Conservation (phyloP, 768 basidiomycete species). For the Suillus fuscotomentosus region DNA sequence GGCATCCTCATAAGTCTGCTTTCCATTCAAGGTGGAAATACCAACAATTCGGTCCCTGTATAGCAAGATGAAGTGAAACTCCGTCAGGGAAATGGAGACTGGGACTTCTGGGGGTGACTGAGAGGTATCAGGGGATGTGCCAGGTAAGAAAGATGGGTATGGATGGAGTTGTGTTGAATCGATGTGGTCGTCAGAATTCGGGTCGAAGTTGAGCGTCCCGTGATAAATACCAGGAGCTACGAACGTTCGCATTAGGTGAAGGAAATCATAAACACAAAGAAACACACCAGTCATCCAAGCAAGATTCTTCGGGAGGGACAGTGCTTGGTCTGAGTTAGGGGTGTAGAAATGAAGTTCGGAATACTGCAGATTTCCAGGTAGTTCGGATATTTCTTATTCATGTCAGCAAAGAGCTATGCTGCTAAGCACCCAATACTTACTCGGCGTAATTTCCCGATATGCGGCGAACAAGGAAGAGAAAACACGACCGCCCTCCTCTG, state of each 20-base stretch:
- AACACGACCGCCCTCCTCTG: constrained; percentile 74
- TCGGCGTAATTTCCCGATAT: constrained; percentile 78
- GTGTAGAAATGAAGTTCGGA: constrained; percentile 85
- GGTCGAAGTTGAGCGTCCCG: constrained; percentile 70
- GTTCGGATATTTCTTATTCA: constrained; percentile 78
- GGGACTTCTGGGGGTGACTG: constrained; percentile 46
- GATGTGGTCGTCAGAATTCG: constrained; percentile 69
- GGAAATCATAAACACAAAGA: constrained; percentile 5
- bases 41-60: constrained; percentile 78
- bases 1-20: constrained; percentile 78
- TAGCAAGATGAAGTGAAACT: constrained; percentile 89
- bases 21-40: constrained; percentile 78
- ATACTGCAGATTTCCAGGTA: constrained; percentile 73
- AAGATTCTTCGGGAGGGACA: constrained; percentile 67
- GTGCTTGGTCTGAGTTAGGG: constrained; percentile 64
- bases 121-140: constrained; percentile 23
- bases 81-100: constrained; percentile 77
- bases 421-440: constrained; percentile 43
- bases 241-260: neutral
- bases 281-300: constrained; percentile 90
- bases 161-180: constrained; percentile 78
- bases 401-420: constrained; percentile 18
- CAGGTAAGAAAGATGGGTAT: constrained; percentile 51
- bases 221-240: constrained; percentile 88
- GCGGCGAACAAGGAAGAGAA: constrained; percentile 72